Evolutionary conservation across 2,329 filamentous ascomycete genomes (phyloP).

Genomic region (Blastomyces emzantsi): DNA sequence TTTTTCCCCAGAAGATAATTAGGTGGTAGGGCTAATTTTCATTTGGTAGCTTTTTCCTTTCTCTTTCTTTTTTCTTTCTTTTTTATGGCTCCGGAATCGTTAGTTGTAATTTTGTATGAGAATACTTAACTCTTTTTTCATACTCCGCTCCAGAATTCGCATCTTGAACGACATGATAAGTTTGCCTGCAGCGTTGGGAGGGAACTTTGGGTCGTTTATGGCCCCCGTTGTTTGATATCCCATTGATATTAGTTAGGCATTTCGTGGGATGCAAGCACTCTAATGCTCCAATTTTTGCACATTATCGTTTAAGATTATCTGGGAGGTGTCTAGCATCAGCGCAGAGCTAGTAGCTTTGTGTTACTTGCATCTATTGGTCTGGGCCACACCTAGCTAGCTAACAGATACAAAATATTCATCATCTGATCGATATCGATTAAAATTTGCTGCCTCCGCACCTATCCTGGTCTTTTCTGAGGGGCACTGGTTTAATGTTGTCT

Average conservation of each 20-base stretch:
- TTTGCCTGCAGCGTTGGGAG: no score
- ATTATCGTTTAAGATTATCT: neutral
- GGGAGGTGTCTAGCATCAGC: neutral
- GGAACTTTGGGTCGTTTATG: no score
- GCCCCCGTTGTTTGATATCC: no score
- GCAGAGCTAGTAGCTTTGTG: neutral
- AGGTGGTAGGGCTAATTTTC: slow-evolving; percentile 47
- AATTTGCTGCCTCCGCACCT: neutral
- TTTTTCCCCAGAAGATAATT: slow-evolving; percentile 58
- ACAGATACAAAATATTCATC: neutral
- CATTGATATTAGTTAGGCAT: neutral
- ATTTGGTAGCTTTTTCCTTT: neutral
- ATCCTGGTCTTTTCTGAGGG: neutral
- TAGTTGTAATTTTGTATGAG: neutral
- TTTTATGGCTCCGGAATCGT: neutral
- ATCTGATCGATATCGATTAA: neutral
- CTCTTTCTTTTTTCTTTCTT: no score
- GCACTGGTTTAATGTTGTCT: neutral
- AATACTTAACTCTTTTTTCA: neutral
- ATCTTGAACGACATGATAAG: no score
- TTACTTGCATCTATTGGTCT: neutral
- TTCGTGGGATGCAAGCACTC: neutral
- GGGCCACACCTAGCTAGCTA: neutral
- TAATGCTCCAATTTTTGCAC: neutral
- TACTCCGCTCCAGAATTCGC: no score